Conservation (phyloP, 2,329 filamentous ascomycete species). For the Epichloe scottii region DNA sequence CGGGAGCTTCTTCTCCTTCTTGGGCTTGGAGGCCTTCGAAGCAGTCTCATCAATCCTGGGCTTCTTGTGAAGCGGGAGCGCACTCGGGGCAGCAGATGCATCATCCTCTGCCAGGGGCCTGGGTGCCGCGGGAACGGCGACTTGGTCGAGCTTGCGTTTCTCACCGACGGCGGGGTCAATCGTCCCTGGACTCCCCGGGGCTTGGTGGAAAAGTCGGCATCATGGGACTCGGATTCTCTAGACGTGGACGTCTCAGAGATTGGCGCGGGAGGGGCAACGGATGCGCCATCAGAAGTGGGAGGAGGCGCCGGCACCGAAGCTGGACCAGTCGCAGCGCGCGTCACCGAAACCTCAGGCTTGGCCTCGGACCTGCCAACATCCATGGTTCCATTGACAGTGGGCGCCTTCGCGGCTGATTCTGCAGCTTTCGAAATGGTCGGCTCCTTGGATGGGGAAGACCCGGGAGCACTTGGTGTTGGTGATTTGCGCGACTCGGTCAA, state of each 20-base stretch:
- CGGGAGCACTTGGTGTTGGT: not conserved
- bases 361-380: not conserved
- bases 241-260: not conserved
- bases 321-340: constrained; percentile 5
- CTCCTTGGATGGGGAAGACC: not conserved
- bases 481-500: constrained; percentile 3
- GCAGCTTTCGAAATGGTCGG: not conserved
- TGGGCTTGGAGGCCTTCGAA: constrained; percentile 18
- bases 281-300: constrained; percentile 3
- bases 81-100: constrained; percentile 3
- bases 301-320: constrained; percentile 5
- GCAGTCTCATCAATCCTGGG: constrained; percentile 22
- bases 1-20: constrained; percentile 25
- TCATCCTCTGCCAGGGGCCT: constrained; percentile 10
- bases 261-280: constrained; percentile 1
- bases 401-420: not conserved
- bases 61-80: constrained; percentile 25
- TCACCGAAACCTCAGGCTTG: constrained; percentile 2
- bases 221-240: not conserved
- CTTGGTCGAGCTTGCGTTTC: constrained; percentile 29
- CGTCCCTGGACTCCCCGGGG: constrained; percentile 4
- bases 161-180: constrained; percentile 14
- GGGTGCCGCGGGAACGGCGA: constrained; percentile 11
- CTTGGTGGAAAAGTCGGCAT: constrained; percentile 6
- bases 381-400: not conserved